Conservation (phyloP, 768 basidiomycete genomes). For the Tylopilus sp. region DNA sequence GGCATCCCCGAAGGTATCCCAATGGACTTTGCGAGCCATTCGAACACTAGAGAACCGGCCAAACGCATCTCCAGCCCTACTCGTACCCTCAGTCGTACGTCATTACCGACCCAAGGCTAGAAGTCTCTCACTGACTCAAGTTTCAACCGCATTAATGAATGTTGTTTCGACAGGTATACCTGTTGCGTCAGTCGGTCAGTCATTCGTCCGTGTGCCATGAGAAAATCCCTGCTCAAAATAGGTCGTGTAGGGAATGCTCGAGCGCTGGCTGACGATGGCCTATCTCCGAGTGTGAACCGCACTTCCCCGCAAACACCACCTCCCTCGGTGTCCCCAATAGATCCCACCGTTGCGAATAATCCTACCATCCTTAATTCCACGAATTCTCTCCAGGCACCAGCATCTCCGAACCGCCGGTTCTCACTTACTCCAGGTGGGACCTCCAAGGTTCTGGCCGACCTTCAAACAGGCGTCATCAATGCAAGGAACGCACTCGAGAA, state of each 20-base stretch:
- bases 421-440: slow-evolving; percentile 75
- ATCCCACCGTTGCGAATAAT: slow-evolving; percentile 30
- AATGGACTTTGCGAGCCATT: slow-evolving; percentile 44
- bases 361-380: slow-evolving; percentile 34
- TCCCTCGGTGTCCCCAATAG: slow-evolving; percentile 33
- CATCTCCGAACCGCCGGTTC: slow-evolving; percentile 50
- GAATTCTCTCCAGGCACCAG: slow-evolving; percentile 40
- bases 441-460: slow-evolving; percentile 83
- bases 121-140: slow-evolving; percentile 16
- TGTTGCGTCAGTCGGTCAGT: slow-evolving; percentile 73
- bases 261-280: slow-evolving; percentile 73
- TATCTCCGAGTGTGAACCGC: slow-evolving; percentile 33
- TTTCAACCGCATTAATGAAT: slow-evolving; percentile 22
- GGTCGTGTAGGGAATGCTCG: slow-evolving; percentile 70
- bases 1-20: slow-evolving; percentile 77
- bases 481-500: slow-evolving; percentile 82
- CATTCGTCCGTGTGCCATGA: neutral
- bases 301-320: slow-evolving; percentile 31
- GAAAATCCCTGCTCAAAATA: slow-evolving; percentile 18
- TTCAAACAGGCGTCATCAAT: slow-evolving; percentile 79
- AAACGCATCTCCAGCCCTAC: slow-evolving; percentile 71
- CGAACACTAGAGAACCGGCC: slow-evolving; percentile 36
- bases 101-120: slow-evolving; percentile 17
- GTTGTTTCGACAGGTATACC: slow-evolving; percentile 58
- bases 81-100: slow-evolving; percentile 76